Conservation (phyloP, 1,284 basidiomycete species). For the Rhodofomes roseus region DNA sequence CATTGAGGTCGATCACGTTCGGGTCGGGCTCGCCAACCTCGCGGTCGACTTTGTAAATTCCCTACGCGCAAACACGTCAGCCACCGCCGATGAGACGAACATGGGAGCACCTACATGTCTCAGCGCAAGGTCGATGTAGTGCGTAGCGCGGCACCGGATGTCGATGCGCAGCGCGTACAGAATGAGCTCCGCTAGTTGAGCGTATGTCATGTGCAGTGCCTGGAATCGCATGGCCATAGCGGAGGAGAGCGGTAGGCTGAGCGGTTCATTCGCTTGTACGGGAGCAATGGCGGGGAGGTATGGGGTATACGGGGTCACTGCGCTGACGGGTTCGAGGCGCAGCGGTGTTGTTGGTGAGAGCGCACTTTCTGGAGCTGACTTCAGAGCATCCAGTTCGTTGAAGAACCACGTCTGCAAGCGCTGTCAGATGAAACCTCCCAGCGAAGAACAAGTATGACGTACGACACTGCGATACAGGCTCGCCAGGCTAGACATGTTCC, state of each 20-base stretch:
- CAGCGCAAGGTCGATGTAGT: constrained; percentile 80
- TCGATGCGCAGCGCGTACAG: constrained; percentile 90
- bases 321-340: constrained; percentile 46
- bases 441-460: constrained; percentile 24
- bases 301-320: constrained; percentile 47
- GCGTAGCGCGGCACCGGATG: constrained; percentile 80
- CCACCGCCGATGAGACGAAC: constrained; percentile 2
- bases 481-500: constrained; percentile 76
- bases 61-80: constrained; percentile 40
- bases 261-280: constrained; percentile 38
- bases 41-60: constrained; percentile 77
- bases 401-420: constrained; percentile 75
- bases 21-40: constrained; percentile 90
- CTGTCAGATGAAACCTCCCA: not conserved
- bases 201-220: constrained; percentile 85
- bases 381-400: constrained; percentile 62
- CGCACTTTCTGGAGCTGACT: constrained; percentile 54
- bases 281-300: constrained; percentile 39
- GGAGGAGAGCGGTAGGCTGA: constrained; percentile 74
- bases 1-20: constrained; percentile 85
- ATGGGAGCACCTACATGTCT: constrained; percentile 48
- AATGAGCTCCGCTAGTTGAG: constrained; percentile 83
- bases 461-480: constrained; percentile 87
- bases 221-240: constrained; percentile 94
- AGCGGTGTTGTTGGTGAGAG: constrained; percentile 48